Base-by-base conservation (phyloP, 805 yeast genomes). In the Candida coleopterorum region DNA sequence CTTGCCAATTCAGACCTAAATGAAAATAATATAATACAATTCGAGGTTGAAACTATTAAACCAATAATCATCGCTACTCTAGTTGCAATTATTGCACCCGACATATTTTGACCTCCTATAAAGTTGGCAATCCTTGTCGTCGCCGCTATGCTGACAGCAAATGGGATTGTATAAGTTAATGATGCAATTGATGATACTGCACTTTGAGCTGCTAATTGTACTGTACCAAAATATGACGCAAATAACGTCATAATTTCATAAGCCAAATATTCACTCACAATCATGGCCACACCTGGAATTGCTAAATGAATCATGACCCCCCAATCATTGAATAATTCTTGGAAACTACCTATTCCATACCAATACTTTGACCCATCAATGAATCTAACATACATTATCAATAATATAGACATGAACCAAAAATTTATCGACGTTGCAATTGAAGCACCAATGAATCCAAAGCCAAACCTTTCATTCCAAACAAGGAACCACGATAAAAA, bases 311-410 rank as follows among this genome's bases (percentile, higher is more conserved):
- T 52, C 16, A 68, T 44, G 23, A 49, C 51, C 18, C 56, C 50
- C 72, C 72, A 68, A 35, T 58, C 56, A 20, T 41, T 45, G 37
- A 64, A 58, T 18, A 66, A 38, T 35, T 63, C 60, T 2, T 46
- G 24, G 0, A 72, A 45, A 21, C 75, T 64, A 15, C 53, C 55
- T 5, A 66, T 21, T 0, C 90, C 90, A 42, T 64, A 72, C 90
- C 90, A 83, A 48, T 90, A 84, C 47, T 74, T 71, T 20, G 56
- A 58, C 1, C 89, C 90, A 47, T 82, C 85, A 25, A 81, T 55
- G 41, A 63, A 72, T 0, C 65, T 35, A 25, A 60, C 68, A 45
- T 67, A 67, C 22, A 64, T 35, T 4, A 65, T 52, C 26, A 68
- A 46, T 25, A 68, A 46, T 4, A 60, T 12, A 11, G 52, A 53